These are phyloP conservation scores for Fusarium torreyae DNA, from an alignment of 2,329 filamentous ascomycete genomes.

Conservation along the genomic window DNA sequence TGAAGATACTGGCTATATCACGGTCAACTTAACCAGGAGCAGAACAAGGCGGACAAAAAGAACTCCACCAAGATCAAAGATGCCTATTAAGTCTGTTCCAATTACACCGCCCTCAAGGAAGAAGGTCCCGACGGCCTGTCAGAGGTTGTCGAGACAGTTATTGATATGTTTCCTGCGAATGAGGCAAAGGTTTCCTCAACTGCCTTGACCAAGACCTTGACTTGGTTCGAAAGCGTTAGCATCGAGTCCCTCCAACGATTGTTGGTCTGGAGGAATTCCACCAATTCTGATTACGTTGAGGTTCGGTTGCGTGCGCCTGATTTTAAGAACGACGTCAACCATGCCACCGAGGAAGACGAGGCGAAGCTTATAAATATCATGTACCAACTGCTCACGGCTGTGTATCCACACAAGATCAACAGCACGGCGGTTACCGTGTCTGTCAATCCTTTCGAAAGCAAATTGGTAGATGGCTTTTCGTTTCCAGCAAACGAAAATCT, in stretches of 20 bases:
- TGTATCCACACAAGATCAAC: conserved; percentile 25
- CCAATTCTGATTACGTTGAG: conserved; percentile 13
- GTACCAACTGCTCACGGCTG: conserved; percentile 21
- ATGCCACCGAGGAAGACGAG: background rate
- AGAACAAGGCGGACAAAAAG: conserved; percentile 64
- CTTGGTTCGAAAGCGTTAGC: conserved; percentile 30
- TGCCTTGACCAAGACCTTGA: conserved; percentile 20
- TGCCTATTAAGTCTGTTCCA: conserved; percentile 76
- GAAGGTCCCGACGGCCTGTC: conserved; percentile 70
- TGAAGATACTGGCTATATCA: conserved; percentile 40
- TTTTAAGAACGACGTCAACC: background rate
- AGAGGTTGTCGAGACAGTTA: conserved; percentile 63
- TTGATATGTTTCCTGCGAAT: conserved; percentile 22
- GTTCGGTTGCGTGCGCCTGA: background rate
- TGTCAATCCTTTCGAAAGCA: too few species aligned
- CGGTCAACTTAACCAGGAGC: conserved; percentile 46
- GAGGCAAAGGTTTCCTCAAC: background rate
- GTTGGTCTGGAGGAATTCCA: background rate
- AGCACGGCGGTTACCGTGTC: background rate
- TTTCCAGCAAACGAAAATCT: too few species aligned
- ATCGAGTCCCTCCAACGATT: conserved; percentile 28
- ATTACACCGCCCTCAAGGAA: conserved; percentile 70
- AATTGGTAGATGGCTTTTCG: too few species aligned
- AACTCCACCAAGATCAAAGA: conserved; percentile 78
- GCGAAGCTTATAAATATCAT: conserved; percentile 10